A percentile compares a stretch with the other conserved stretches of the same genome.
These are phyloP conservation scores for Penicillium flavigenum DNA, from an alignment of 495 filamentous ascomycete genomes.

Conservation along the genomic window DNA sequence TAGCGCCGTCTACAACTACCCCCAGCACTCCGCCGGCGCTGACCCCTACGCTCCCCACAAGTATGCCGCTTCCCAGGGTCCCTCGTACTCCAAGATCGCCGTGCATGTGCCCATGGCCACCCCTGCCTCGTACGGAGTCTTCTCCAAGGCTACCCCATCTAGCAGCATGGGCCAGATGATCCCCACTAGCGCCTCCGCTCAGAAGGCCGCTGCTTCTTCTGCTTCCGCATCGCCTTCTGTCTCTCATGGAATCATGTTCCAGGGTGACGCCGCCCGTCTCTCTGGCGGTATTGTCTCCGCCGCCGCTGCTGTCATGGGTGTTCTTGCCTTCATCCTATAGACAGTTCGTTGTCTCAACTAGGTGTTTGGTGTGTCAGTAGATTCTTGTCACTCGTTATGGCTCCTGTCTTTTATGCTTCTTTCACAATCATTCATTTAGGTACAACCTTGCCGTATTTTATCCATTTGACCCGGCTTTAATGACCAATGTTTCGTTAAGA, in stretches of 20 bases:
- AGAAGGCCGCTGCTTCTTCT: background rate
- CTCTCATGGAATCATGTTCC: conserved; percentile 27
- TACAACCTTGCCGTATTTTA: conserved; percentile 16
- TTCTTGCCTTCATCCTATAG: conserved; percentile 38
- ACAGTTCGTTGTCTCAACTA: background rate
- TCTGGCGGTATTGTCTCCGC: conserved; percentile 31
- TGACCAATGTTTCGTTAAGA: conserved; percentile 11
- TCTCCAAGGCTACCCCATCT: conserved; percentile 15
- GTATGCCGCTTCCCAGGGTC: conserved; percentile 14
- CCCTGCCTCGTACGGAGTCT: conserved; percentile 13
- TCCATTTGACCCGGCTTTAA: conserved; percentile 12
- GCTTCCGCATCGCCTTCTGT: conserved; percentile 17
- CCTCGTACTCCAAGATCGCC: conserved; percentile 31
- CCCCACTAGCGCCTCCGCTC: conserved; percentile 14
- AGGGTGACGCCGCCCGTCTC: conserved; percentile 29
- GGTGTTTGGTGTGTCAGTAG: background rate
- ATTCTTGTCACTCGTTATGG: conserved; percentile 11
- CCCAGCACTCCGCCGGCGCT: conserved; percentile 6
- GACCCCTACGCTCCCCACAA: conserved; percentile 14
- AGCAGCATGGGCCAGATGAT: conserved; percentile 7
- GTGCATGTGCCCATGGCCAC: conserved; percentile 33
- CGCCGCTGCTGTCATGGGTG: conserved; percentile 30
- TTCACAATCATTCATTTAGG: conserved; percentile 7
- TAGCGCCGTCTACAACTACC: background rate
- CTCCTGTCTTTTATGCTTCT: background rate